Conservation (phyloP, 768 basidiomycete species). For the Mycena latifolia region DNA sequence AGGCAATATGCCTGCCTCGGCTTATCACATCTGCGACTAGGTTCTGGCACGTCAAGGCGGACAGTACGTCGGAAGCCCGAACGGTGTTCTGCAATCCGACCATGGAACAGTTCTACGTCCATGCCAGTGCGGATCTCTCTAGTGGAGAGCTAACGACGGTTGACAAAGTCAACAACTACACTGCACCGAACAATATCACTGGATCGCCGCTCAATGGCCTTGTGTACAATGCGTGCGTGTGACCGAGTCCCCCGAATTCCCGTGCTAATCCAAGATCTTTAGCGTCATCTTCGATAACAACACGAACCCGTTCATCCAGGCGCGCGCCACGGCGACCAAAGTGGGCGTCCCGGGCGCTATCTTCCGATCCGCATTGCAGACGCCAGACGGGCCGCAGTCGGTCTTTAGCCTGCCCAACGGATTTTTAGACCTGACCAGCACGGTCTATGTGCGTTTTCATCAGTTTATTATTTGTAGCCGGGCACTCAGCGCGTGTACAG, state of each 20-base stretch:
- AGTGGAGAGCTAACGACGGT: constrained; percentile 32
- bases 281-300: constrained; percentile 60
- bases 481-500: constrained; percentile 44
- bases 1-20: neutral
- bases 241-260: neutral
- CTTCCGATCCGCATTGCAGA: constrained; percentile 62
- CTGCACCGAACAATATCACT: constrained; percentile 27
- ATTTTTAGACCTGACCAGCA: constrained; percentile 64
- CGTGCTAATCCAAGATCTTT: constrained; percentile 1
- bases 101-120: constrained; percentile 49
- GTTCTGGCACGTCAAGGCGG: constrained; percentile 47
- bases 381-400: constrained; percentile 53
- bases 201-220: constrained; percentile 23
- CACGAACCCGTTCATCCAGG: constrained; percentile 60
- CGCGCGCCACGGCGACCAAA: constrained; percentile 61
- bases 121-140: constrained; percentile 49
- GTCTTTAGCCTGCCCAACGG: constrained; percentile 63
- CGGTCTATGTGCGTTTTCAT: constrained; percentile 61
- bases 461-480: neutral
- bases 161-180: constrained; percentile 20
- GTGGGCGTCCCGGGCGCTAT: constrained; percentile 74
- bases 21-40: constrained; percentile 4
- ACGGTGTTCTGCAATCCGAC: constrained; percentile 58
- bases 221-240: constrained; percentile 31
- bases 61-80: constrained; percentile 42